Conservation (phyloP, 2,329 filamentous ascomycete species). For the Colletotrichum liriopes region DNA sequence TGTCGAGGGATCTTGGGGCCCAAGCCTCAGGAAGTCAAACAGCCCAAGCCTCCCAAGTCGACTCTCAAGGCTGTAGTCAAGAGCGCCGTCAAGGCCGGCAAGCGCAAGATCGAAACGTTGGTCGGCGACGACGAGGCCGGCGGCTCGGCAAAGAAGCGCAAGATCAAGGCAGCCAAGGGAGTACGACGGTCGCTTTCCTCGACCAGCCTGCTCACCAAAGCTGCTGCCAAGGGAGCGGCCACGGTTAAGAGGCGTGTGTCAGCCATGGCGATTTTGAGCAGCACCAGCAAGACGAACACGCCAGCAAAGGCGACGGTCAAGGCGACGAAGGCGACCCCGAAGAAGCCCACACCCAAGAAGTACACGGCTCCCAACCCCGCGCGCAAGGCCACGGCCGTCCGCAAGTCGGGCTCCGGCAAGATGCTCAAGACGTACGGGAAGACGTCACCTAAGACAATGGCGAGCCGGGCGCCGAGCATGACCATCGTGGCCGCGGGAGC, state of each 20-base stretch:
- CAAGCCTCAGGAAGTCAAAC: constrained; percentile 71
- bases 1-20: constrained; percentile 77
- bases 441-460: constrained; percentile 35
- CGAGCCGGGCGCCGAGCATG: constrained; percentile 39
- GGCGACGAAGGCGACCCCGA: constrained; percentile 19
- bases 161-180: constrained; percentile 53
- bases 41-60: constrained; percentile 61
- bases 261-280: constrained; percentile 48
- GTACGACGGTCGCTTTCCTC: constrained; percentile 54
- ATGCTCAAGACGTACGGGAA: constrained; percentile 44
- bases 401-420: constrained; percentile 42
- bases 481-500: constrained; percentile 41
- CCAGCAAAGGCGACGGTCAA: constrained; percentile 27
- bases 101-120: constrained; percentile 71
- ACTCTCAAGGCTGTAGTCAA: constrained; percentile 57
- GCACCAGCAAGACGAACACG: constrained; percentile 35
- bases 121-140: constrained; percentile 56
- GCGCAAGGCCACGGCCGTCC: constrained; percentile 40
- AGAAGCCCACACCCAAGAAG: constrained; percentile 38
- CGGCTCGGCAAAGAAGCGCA: constrained; percentile 48
- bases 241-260: constrained; percentile 56
- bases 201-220: constrained; percentile 50
- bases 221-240: constrained; percentile 50
- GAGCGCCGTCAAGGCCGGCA: constrained; percentile 63
- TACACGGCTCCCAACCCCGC: constrained; percentile 40